Base-by-base conservation (phyloP, 169 alveolate genomes). In the Neospora caninum region DNA sequence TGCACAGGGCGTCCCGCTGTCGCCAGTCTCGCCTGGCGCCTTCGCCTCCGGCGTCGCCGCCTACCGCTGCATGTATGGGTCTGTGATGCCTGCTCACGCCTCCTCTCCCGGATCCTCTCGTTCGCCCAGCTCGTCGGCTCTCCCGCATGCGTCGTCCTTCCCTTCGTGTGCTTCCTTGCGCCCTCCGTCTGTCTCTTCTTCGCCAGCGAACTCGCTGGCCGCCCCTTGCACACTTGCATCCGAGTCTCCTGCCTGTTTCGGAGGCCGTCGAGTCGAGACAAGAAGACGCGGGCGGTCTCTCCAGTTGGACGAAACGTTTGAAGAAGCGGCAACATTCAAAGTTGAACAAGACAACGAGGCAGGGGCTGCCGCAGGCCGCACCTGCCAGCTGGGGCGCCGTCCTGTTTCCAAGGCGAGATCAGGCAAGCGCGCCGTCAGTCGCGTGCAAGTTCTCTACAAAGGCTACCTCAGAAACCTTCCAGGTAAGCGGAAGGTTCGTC, bases 401-500 rank as follows among this genome's bases (percentile, higher is more conserved):
- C n/a, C 73, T 27, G n/a, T 16, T 29, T 64, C 64, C 18, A 7
- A 18, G 27, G 64, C 7, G 64, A 7, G 39, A 13, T 13, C 13
- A 78, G 86, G 49, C 49, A 78, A 78, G 42, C 22, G 45, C 39
- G 86, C 86, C 29, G 86, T 78, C 45, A 78, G 86, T n/a, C 86
- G 86, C 49, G 10, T 78, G 22, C 86, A n/a, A 9, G 86, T 78
- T 43, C 41, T 78, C 43, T 16, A 16, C 49, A 78, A 38, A 38
- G 86, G 86, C 7, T n/a, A 78, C 20, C 45, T 78, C 86, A 16
- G n/a, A 22, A 78, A 78, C n/a, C 45, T 78, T 20, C 39, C 49
- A 38, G 86, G 86, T 78, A 78, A n/a, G 83, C 64, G n/a, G n/a
- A n/a, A n/a, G n/a, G n/a, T 53, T 16, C n/a, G 4, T 64, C 73